Percentiles rank a stretch among this genome's conserved stretches.
Evolutionary conservation across 2,329 filamentous ascomycete species (phyloP).

Genomic region (Trichoderma koningiopsis): DNA sequence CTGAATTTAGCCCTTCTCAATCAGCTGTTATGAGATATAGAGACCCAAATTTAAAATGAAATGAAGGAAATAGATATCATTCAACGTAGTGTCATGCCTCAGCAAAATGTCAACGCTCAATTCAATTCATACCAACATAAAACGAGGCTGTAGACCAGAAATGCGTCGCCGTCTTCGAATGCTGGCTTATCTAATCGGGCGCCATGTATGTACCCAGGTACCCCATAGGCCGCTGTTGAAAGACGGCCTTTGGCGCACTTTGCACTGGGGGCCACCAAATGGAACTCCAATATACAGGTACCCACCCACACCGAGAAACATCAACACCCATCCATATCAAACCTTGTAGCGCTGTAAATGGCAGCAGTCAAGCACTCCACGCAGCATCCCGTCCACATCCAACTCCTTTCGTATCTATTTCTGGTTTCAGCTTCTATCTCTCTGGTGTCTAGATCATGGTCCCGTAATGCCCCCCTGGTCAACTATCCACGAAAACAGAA

Average conservation of each 20-base stretch:
- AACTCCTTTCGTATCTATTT: not conserved
- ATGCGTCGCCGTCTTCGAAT: not conserved
- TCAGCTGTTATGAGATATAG: not conserved
- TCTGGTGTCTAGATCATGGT: not conserved
- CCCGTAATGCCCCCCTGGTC: not conserved
- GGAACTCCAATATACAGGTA: not conserved
- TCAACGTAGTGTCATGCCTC: not conserved
- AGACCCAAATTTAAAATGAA: not conserved
- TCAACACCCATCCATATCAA: not conserved
- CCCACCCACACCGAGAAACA: not conserved
- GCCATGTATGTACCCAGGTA: not conserved
- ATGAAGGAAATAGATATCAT: constrained; percentile 1
- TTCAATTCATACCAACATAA: not conserved
- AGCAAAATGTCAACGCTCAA: not conserved
- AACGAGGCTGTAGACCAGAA: constrained; percentile 4
- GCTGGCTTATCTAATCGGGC: constrained; percentile 12
- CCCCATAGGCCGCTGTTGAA: not conserved
- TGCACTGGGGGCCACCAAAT: not conserved
- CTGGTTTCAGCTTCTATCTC: not conserved
- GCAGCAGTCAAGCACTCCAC: not conserved
- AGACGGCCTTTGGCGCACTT: not conserved
- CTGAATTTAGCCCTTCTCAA: not conserved
- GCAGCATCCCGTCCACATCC: not conserved
- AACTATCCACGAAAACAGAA: not conserved
- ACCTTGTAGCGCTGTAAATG: not conserved